Evolutionary conservation across 2,329 filamentous ascomycete species (phyloP).

Genomic region (Aspergillus aculeatinus): DNA sequence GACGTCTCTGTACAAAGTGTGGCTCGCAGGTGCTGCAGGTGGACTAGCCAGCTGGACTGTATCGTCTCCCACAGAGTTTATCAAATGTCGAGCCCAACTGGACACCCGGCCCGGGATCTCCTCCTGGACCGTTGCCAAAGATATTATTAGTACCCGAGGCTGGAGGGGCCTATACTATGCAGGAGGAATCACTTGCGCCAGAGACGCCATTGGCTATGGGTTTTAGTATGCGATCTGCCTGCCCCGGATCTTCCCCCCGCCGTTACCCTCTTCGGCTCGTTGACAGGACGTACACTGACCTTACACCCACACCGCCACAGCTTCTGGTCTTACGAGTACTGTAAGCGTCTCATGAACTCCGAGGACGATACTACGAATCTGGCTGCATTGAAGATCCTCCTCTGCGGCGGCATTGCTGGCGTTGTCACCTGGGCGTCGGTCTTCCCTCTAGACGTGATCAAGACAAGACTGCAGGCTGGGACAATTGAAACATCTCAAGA

Average conservation of each 20-base stretch:
- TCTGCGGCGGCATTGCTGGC: conserved; percentile 85
- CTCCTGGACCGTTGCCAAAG: conserved; percentile 63
- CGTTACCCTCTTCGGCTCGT: conserved; percentile 2
- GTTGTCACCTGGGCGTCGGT: conserved; percentile 86
- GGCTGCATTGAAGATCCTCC: conserved; percentile 62
- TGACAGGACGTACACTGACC: conserved; percentile 10
- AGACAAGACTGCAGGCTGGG: conserved; percentile 87
- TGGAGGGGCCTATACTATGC: conserved; percentile 76
- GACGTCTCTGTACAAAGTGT: conserved; percentile 65
- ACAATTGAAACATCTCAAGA: conserved; percentile 29
- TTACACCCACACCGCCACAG: conserved; percentile 33
- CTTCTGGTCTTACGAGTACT: conserved; percentile 88
- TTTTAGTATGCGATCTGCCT: conserved; percentile 65
- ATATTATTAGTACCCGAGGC: conserved; percentile 60
- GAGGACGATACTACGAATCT: conserved; percentile 48
- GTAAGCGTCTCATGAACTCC: conserved; percentile 58
- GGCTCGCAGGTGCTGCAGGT: conserved; percentile 75
- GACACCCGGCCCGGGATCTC: conserved; percentile 48
- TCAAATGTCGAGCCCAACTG: conserved; percentile 88
- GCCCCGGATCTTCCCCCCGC: conserved; percentile 13
- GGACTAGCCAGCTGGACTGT: conserved; percentile 84
- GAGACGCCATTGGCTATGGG: conserved; percentile 90
- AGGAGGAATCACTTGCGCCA: conserved; percentile 74
- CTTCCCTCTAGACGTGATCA: conserved; percentile 88
- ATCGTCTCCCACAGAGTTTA: conserved; percentile 82